A percentile compares a stretch with the other conserved stretches of the same genome.
phyloP scores from a whole-genome alignment of 225 moss, liverwort and hornwort genomes.

The Ulota crispa region DNA sequence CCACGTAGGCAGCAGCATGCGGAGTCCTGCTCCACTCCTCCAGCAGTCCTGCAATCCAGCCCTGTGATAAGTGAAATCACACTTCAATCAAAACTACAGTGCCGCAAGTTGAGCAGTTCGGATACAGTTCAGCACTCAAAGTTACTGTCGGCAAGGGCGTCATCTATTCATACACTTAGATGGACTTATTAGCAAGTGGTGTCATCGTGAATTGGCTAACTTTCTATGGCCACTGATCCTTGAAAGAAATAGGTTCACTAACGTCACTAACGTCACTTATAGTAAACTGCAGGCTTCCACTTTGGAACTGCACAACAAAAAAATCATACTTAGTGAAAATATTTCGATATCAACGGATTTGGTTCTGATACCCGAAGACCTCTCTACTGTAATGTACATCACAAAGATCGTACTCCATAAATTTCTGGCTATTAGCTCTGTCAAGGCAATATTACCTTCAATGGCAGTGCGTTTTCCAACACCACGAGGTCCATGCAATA shows the following conservation, averaged over 20 bases:
- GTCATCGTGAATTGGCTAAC: background rate
- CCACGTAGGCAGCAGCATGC: constrained; percentile 67
- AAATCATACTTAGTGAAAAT: background rate
- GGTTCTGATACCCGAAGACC: background rate
- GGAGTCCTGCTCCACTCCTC: constrained; percentile 67
- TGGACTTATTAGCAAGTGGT: background rate
- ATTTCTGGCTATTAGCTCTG: background rate
- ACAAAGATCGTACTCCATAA: background rate
- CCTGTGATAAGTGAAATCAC: constrained; percentile 34
- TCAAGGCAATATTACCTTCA: constrained; percentile 56
- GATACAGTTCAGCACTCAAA: constrained; percentile 10
- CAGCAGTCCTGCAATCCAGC: constrained; percentile 65
- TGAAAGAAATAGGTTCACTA: background rate
- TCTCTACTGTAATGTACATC: background rate
- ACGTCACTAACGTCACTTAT: background rate
- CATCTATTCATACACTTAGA: background rate
- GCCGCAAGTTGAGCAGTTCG: background rate
- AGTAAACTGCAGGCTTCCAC: background rate
- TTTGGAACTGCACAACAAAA: too few relatives aligned
- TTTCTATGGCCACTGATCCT: background rate
- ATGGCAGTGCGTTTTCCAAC: constrained; percentile 81
- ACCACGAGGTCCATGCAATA: constrained; percentile 91
- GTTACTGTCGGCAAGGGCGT: background rate
- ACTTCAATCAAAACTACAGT: constrained; percentile 23
- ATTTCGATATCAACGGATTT: background rate